Percentiles rank a stretch among this genome's conserved stretches.
phyloP scores from a whole-genome alignment of 2,329 filamentous ascomycete species.

The Atkinsonella hypoxylon region DNA sequence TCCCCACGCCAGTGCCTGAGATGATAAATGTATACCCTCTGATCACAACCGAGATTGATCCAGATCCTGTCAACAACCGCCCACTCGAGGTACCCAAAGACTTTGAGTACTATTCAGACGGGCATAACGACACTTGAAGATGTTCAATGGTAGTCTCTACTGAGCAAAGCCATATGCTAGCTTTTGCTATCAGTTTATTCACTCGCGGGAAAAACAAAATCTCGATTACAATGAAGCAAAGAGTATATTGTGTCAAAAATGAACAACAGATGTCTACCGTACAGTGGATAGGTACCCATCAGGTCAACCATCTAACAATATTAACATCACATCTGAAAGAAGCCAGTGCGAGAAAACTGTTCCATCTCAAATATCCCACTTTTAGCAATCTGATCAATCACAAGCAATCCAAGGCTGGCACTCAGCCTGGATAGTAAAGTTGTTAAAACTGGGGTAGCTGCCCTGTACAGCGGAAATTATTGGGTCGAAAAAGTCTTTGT shows the following conservation, averaged over 20 bases:
- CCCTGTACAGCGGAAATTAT: slow-evolving; percentile 26
- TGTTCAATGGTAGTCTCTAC: neutral
- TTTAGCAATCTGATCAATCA: slow-evolving; percentile 10
- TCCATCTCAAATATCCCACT: no score
- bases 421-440: slow-evolving; percentile 24
- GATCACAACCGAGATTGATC: slow-evolving; percentile 11
- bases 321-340: slow-evolving; percentile 1
- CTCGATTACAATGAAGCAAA: slow-evolving; percentile 3
- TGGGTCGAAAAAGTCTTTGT: slow-evolving; percentile 24
- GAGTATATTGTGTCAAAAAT: slow-evolving; percentile 5
- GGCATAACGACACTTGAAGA: neutral
- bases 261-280: slow-evolving; percentile 8
- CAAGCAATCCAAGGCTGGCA: slow-evolving; percentile 28
- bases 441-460: slow-evolving; percentile 26
- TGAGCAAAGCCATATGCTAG: neutral
- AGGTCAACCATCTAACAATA: slow-evolving; percentile 7
- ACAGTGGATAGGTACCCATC: slow-evolving; percentile 8
- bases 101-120: slow-evolving; percentile 16
- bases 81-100: slow-evolving; percentile 10
- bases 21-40: neutral
- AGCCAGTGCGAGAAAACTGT: no score
- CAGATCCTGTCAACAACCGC: slow-evolving; percentile 9
- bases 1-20: slow-evolving; percentile 1
- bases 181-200: neutral
- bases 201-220: neutral